Percentiles rank a stretch among this genome's conserved stretches.
These are phyloP conservation scores for Pichia sp. DNA, from an alignment of 1,139 yeast species.

Conservation along the genomic window DNA sequence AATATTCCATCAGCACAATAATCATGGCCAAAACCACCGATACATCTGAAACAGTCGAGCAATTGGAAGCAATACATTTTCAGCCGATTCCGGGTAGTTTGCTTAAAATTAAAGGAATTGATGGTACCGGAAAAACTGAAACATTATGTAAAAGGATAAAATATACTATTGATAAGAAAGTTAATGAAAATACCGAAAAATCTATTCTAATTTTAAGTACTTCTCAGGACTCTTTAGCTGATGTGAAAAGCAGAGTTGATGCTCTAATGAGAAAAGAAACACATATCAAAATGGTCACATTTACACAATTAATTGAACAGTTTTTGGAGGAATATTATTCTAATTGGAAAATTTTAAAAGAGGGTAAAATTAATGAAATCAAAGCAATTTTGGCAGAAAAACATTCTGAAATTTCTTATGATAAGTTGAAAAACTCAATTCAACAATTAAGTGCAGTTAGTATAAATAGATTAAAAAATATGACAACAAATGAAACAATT, in stretches of 20 bases:
- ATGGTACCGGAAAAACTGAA: background rate
- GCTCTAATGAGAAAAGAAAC: too few species aligned
- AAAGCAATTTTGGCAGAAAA: background rate
- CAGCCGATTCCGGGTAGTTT: too few species aligned
- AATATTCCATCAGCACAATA: too few species aligned
- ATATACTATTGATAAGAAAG: background rate
- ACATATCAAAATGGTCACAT: slow-evolving; percentile 1
- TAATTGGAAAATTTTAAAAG: slow-evolving; percentile 3
- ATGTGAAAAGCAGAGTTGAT: background rate
- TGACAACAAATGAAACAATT: slow-evolving; percentile 1
- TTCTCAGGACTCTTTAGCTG: too few species aligned
- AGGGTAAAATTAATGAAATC: background rate
- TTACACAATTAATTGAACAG: slow-evolving; percentile 2
- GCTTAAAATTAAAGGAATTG: background rate
- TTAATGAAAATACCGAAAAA: too few species aligned
- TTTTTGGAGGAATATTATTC: slow-evolving; percentile 1
- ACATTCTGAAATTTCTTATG: slow-evolving; percentile 1
- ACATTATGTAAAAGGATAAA: background rate
- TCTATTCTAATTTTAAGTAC: too few species aligned
- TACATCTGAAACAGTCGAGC: too few species aligned
- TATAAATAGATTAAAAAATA: background rate
- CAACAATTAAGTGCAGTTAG: slow-evolving; percentile 6
- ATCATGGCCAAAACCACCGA: too few species aligned
- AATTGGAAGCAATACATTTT: too few species aligned
- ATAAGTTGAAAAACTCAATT: slow-evolving; percentile 7